Percentiles rank a stretch among this genome's conserved stretches.
These are phyloP conservation scores for Capillidium heterosporum DNA, from an alignment of 371 early-diverging fungal genomes.

Conservation along the genomic window DNA sequence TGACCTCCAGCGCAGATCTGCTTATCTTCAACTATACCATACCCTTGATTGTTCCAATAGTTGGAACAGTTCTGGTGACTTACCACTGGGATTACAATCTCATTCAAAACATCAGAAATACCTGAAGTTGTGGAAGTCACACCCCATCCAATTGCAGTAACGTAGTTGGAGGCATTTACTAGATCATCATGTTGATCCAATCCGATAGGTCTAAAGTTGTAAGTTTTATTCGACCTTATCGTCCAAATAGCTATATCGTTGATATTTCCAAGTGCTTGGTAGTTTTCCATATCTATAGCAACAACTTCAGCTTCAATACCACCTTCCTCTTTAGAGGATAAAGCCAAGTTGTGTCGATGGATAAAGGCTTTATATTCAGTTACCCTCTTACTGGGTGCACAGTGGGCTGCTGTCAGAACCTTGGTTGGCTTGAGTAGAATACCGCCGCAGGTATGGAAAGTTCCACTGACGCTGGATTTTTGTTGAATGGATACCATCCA, in stretches of 20 bases:
- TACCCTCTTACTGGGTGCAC: neutral
- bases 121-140: neutral
- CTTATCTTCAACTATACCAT: neutral
- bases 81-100: neutral
- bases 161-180: neutral
- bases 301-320: neutral
- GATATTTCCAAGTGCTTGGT: neutral
- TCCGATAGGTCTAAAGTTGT: neutral
- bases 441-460: constrained; percentile 2
- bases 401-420: neutral
- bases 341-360: constrained; percentile 2
- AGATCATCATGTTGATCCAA: neutral
- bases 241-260: constrained; percentile 2
- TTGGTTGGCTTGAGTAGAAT: neutral
- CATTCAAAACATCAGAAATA: neutral
- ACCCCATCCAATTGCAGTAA: neutral
- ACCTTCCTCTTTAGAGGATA: too few species aligned
- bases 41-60: neutral
- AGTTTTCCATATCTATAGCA: neutral
- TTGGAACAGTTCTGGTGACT: neutral
- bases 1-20: neutral
- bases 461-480: too few species aligned
- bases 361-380: neutral
- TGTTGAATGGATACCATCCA: neutral
- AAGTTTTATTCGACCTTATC: neutral